Evolutionary conservation across 2,329 filamentous ascomycete species (phyloP), one percentile per base, ranked within the genome.

Genomic region (Trichoderma sp.): DNA sequence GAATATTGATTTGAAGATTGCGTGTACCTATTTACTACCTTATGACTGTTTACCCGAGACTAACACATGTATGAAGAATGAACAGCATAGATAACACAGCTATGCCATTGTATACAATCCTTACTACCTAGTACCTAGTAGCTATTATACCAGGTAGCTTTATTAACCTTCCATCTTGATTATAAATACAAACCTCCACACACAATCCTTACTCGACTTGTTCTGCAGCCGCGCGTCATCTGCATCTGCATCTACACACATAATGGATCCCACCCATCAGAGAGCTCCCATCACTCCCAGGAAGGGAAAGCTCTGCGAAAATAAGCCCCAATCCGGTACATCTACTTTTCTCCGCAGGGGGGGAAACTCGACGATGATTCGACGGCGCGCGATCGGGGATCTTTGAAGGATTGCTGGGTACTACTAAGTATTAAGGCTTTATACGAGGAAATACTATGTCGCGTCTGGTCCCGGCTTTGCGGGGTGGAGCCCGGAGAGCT

Each of bases 241-340:
- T 22, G 12, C 39, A 48, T 19, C 42, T 22, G 7, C 29, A 29
- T 4, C 9, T 27, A 15, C 22, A 27, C n/a, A n/a, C n/a, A 22
- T 10, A 5, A 58, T n/a, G 56, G 35, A 42, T 37, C 25, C 25
- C 19, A 17, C 48, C 56, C 7, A 42, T 19, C 17, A 17, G n/a
- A 17, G 13, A 15, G 48, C 22, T 48, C 39, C 10, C 22, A 27
- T 50, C 15, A 17, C 27, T 19, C 56, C 56, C 56, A 32, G 15
- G 37, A 58, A 42, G 27, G 56, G 56, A 58, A 58, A 58, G 35
- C 56, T 42, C 37, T 58, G 56, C 56, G 56, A 58, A 52, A n/a
- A 19, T 10, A 25, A 25, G 22, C 22, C 17, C 35, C 35, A 10
- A 58, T 58, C 17, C 42, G 9, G 22, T 42, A 35, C 56, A 58